These are phyloP conservation scores for Dactylellina parvicollis DNA, from an alignment of 2,329 filamentous ascomycete genomes.

Conservation along the genomic window DNA sequence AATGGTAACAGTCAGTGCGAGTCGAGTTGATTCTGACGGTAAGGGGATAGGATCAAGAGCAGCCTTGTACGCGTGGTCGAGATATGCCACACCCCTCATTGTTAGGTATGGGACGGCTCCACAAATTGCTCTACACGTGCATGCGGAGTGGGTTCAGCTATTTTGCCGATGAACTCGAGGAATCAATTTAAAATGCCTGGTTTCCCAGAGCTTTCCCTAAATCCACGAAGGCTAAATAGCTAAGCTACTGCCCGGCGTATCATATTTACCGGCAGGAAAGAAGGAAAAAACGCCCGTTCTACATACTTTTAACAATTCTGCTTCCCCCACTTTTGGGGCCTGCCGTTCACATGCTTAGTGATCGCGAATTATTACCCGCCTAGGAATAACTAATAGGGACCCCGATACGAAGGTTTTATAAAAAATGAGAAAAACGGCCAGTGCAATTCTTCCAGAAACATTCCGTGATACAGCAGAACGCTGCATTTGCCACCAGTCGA, in stretches of 20 bases:
- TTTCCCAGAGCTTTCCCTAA: constrained; percentile 25
- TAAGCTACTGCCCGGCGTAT: constrained; percentile 28
- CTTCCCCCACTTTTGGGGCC: constrained; percentile 40
- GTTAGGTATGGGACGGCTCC: constrained; percentile 33
- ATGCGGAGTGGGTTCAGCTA: constrained; percentile 47
- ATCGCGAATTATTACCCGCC: constrained; percentile 47
- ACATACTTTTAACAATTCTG: constrained; percentile 2
- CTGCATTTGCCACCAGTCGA: constrained; percentile 48
- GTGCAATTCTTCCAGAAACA: constrained; percentile 48
- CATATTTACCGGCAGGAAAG: constrained; percentile 46
- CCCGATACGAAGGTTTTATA: constrained; percentile 17
- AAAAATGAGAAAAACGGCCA: neutral
- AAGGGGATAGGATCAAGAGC: constrained; percentile 23
- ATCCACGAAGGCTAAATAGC: constrained; percentile 53
- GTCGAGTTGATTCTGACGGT: constrained; percentile 20
- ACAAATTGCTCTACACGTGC: constrained; percentile 50
- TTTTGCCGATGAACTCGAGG: constrained; percentile 44
- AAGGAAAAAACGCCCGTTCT: neutral
- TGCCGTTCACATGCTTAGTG: constrained; percentile 43
- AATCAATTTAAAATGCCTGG: constrained; percentile 19
- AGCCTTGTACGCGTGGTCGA: constrained; percentile 47
- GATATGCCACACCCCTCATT: constrained; percentile 51
- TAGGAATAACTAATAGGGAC: neutral
- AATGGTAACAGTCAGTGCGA: constrained; percentile 21
- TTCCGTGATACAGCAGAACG: constrained; percentile 46